Conservation (phyloP, 768 basidiomycete species). For the Cyathus striatus region DNA sequence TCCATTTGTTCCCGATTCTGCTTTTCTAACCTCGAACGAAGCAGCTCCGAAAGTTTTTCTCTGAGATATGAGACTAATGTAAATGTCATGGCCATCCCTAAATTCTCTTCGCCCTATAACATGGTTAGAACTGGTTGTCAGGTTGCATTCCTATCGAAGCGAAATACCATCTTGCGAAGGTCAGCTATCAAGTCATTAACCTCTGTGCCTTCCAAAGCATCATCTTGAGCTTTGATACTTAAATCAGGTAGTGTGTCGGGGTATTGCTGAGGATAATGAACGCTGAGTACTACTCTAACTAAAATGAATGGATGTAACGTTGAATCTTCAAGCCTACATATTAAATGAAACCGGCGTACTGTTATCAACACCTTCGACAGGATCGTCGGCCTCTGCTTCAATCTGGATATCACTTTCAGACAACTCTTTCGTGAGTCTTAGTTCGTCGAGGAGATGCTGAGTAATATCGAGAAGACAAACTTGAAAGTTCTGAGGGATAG, state of each 20-base stretch:
- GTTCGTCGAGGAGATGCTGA: conserved; percentile 24
- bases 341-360: conserved; percentile 30
- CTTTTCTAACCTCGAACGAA: conserved; percentile 53
- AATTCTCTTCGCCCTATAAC: conserved; percentile 71
- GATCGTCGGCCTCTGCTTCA: conserved; percentile 82
- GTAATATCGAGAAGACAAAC: conserved; percentile 52
- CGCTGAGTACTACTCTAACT: conserved; percentile 67
- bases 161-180: conserved; percentile 54
- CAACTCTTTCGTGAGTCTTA: conserved; percentile 62
- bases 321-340: too few relatives aligned
- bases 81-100: conserved; percentile 98
- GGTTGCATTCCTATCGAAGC: too few relatives aligned
- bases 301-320: conserved; percentile 3
- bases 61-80: conserved; percentile 83
- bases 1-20: conserved; percentile 62
- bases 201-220: conserved; percentile 54
- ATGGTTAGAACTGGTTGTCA: too few relatives aligned
- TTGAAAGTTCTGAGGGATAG: conserved; percentile 89
- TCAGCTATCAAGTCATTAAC: conserved; percentile 48
- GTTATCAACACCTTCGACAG: conserved; percentile 54
- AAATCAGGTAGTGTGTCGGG: conserved; percentile 81
- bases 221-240: conserved; percentile 56
- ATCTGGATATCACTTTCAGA: conserved; percentile 81
- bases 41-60: conserved; percentile 65
- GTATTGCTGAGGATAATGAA: conserved; percentile 78